Base-by-base conservation (phyloP, 1,284 basidiomycete species). In the Malassezia globosa region DNA sequence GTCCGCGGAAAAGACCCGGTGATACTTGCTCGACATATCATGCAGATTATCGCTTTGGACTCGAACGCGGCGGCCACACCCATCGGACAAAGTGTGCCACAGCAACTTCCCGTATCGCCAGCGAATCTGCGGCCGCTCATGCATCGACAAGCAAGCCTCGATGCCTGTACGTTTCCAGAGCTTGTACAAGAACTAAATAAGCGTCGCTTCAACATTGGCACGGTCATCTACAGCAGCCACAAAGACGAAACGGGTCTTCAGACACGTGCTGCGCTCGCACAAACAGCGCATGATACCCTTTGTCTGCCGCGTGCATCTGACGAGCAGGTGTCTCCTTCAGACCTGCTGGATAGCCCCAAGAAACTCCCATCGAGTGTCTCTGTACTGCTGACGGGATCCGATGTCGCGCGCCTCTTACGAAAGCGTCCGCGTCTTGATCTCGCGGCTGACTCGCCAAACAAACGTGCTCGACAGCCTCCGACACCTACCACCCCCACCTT, bases 391-490 rank as follows among this genome's bases (percentile, higher is more conserved):
- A 35, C 22, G n/a, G 23, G 42, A 8, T 37, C 31, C 4, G 42
- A 44, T 10, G 10, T 50, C 16, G 26, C 26, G n/a, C 36, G 31
- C 6, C 18, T 34, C 18, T 24, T 42, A 3, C 31, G 36, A 8
- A 50, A 50, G 37, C 36, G 39, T 19, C 23, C 48, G 14, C 27
- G 45, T n/a, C 10, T 14, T 6, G 19, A 23, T 2, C 22, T 25
- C 0, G 14, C 24, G 7, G 42, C 18, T 11, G 40, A 49, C 1
- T 36, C 54, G 7, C 48, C 57, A 2, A 37, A 33, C 25, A 63
- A 63, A 42, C 47, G 61, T 0, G 42, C 50, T 18, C 60, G 60
- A 27, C 43, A 45, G 11, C 51, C 55, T 14, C 55, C 54, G 35
- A 49, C 56, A 11, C 58, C 59, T 6, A 44, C 49, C 8, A 34